Percentiles rank a stretch among this genome's conserved stretches.
phyloP scores from a whole-genome alignment of 1,284 basidiomycete species.

The Boletellus deceptivus region DNA sequence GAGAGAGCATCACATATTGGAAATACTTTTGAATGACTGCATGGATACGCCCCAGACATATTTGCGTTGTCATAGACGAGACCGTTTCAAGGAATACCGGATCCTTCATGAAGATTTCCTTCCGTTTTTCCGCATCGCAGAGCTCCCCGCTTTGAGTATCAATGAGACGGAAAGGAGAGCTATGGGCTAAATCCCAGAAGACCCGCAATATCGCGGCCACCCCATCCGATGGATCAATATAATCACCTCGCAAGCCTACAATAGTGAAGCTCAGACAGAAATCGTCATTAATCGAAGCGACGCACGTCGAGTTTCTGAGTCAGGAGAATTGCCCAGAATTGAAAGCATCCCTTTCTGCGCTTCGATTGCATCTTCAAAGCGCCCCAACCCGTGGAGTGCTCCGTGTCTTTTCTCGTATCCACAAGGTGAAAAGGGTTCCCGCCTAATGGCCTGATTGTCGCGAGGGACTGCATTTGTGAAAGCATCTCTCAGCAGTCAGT shows the following conservation, averaged over 20 bases:
- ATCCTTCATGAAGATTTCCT: conserved; percentile 16
- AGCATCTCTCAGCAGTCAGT: not conserved
- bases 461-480: not conserved
- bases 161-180: conserved; percentile 18
- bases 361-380: conserved; percentile 16
- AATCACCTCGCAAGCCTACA: conserved; percentile 12
- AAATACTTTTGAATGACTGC: conserved; percentile 9
- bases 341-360: conserved; percentile 8
- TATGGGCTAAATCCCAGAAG: not conserved
- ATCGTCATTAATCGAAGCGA: not conserved
- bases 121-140: conserved; percentile 19
- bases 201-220: not conserved
- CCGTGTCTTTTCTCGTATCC: conserved; percentile 21
- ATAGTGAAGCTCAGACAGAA: not conserved
- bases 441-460: conserved; percentile 13
- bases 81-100: conserved; percentile 19
- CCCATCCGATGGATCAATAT: conserved; percentile 14
- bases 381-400: conserved; percentile 13
- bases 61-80: conserved; percentile 16
- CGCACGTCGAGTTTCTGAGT: conserved; percentile 18
- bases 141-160: conserved; percentile 21
- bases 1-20: conserved; percentile 26
- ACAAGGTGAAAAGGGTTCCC: conserved; percentile 13
- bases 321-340: conserved; percentile 8
- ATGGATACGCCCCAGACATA: conserved; percentile 7